Base-by-base conservation (phyloP, 2,329 filamentous ascomycete species). In the Sclerotinia trifoliorum region DNA sequence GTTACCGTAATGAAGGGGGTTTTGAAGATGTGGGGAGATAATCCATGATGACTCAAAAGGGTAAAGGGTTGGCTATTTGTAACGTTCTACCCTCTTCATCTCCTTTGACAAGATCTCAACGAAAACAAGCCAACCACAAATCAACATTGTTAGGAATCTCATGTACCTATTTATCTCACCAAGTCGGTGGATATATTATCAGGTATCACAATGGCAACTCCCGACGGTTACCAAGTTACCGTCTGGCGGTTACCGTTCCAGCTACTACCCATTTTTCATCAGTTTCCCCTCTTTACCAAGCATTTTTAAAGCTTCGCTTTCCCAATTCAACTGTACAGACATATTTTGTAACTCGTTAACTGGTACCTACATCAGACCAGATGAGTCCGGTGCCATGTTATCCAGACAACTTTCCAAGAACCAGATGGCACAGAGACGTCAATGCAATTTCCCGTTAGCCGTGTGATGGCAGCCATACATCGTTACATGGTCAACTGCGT, bases 381-480 rank as follows among this genome's bases (percentile, higher is more conserved):
- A 46, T 52, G 61, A 58, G 55, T 48, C 64, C 54, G 54, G 65
- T 66, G 55, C 65, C 48, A 65, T 65, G 39, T 52, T 52, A 48
- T 39, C 55, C 55, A 60, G 42, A 58, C 55, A 60, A 49, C 42
- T 46, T 61, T 61, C 56, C 54, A 66, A 66, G 55, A 26, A 61
- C 46, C 65, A 49, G 55, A 66, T 61, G 44, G 35, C 55, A 66
- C 65, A 51, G 56, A 49, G 65, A 55, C 55, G n/a, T 61, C 65
- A 49, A 61, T 60, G 65, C 65, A 66, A 61, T 66, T n/a, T 60
- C 65, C 65, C 65, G 65, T 66, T 58, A 29, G 56, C 54, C 65
- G n/a, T 66, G 54, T 66, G 54, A 39, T 51, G 44, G 32, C 65
- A 29, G 44, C 26, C 11, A 66, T 58, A 49, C 42, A 49, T 49